Base-by-base conservation (phyloP, 2,329 filamentous ascomycete species). In the Trichoderma simmonsii region DNA sequence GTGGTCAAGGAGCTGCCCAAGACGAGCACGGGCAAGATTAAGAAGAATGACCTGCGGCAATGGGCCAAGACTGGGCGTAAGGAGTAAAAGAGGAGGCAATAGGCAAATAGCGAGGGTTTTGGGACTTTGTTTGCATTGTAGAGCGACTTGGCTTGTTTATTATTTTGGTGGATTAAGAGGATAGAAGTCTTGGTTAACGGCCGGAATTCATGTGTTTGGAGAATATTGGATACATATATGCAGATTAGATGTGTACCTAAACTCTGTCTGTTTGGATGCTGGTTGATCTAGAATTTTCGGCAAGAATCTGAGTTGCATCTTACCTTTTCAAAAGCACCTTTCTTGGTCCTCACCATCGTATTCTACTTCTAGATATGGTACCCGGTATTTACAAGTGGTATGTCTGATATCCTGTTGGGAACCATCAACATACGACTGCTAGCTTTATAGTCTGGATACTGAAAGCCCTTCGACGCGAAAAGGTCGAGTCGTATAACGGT, bases 21-120 rank as follows among this genome's bases (percentile, higher is more conserved):
- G 88, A 99, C 96, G 32, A 96, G 93, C 81, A 99, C 96, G 0
- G 96, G 96, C 3, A 99, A 99, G 87, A 87, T 98, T 73, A 91
- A 94, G 87, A 99, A 99, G 89, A 98, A 97, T 78, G 89, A 97
- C 7, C 82, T 99, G 70, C 85, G 96, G 73, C 92, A 93, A 76
- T 97, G 95, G 95, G 93, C 92, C 3, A 81, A 79, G 75, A 75
- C 75, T 26, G 77, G 77, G 5, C 75, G 71, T 59, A 76, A 76
- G 63, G 66, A 70, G 24, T 74, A 68, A 63, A 43, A 51, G 15
- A 36, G n/a, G 43, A 3, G 43, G 8, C 18, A 48, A 51, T 28
- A 18, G 39, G 39, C 7, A 6, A 18, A 24, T n/a, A 24, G 12
- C 4, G 11, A 11, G 14, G 12, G 15, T 1, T 26, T 36, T 24